Evolutionary conservation across 768 basidiomycete species (phyloP).

Genomic region (Podaxis sp.): DNA sequence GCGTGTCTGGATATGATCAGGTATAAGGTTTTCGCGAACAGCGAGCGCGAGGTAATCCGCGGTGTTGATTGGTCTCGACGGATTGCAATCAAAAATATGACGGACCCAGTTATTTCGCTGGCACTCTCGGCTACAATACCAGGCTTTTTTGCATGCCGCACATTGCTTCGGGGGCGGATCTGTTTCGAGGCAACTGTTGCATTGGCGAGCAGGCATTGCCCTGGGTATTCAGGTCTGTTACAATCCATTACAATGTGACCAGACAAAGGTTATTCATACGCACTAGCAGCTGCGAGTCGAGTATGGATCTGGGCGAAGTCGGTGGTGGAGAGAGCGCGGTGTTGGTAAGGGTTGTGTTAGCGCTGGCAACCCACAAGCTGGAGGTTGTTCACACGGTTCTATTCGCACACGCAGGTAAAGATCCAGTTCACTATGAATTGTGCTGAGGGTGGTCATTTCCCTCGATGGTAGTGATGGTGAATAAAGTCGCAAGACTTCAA

Average conservation of each 20-base stretch:
- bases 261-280: neutral
- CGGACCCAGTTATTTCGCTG: slow-evolving; percentile 29
- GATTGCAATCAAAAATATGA: slow-evolving; percentile 35
- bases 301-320: neutral
- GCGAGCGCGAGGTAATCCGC: slow-evolving; percentile 33
- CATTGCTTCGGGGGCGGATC: slow-evolving; percentile 17
- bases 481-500: no score
- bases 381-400: no score
- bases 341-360: neutral
- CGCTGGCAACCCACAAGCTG: no score
- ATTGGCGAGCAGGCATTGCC: neutral
- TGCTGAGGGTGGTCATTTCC: no score
- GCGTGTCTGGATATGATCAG: slow-evolving; percentile 30
- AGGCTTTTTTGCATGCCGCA: slow-evolving; percentile 24
- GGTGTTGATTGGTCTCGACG: slow-evolving; percentile 25
- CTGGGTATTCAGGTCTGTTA: neutral
- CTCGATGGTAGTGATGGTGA: no score
- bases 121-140: slow-evolving; percentile 34
- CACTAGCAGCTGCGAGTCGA: neutral
- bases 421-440: no score
- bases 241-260: neutral
- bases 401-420: no score
- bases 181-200: neutral
- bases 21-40: slow-evolving; percentile 23
- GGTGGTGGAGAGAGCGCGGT: neutral